Evolutionary conservation across 345 rosid genomes (phyloP).

Genomic region (Lepidium aucheri): DNA sequence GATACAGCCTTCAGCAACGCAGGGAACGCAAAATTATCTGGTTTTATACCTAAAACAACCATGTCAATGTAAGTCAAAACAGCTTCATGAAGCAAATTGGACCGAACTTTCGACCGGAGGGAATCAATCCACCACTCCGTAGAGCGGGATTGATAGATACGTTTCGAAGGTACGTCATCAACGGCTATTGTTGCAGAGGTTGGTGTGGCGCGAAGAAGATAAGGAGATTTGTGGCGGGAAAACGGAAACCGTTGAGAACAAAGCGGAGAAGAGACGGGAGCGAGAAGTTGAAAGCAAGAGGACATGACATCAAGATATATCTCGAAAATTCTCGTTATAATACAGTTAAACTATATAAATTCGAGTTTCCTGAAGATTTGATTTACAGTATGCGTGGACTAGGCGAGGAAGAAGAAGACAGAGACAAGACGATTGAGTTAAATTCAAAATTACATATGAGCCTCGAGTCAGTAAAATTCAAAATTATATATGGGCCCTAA

Average conservation of each 20-base stretch:
- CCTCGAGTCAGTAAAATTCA: too few species aligned
- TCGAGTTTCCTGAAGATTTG: not conserved
- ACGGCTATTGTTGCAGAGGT: not conserved
- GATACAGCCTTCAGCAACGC: constrained; percentile 62
- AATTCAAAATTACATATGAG: too few species aligned
- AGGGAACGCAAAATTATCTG: constrained; percentile 74
- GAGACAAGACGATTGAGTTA: not conserved
- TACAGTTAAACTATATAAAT: not conserved
- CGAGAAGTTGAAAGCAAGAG: constrained; percentile 11
- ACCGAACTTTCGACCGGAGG: constrained; percentile 49
- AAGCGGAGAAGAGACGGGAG: constrained; percentile 8
- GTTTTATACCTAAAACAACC: constrained; percentile 39
- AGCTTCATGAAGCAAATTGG: constrained; percentile 55
- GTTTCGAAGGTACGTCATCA: constrained; percentile 14
- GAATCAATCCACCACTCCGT: constrained; percentile 57
- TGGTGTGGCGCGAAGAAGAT: constrained; percentile 18
- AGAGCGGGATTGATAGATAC: constrained; percentile 22
- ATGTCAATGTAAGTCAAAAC: constrained; percentile 53
- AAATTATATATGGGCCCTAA: not conserved
- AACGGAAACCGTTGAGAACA: constrained; percentile 4
- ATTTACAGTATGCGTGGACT: not conserved
- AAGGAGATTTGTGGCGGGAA: constrained; percentile 19
- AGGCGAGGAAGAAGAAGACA: not conserved
- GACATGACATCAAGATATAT: constrained; percentile 12
- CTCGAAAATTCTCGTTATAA: not conserved